Evolutionary conservation across 1,284 basidiomycete genomes (phyloP).

Genomic region (Pseudozyma hubeiensis): DNA sequence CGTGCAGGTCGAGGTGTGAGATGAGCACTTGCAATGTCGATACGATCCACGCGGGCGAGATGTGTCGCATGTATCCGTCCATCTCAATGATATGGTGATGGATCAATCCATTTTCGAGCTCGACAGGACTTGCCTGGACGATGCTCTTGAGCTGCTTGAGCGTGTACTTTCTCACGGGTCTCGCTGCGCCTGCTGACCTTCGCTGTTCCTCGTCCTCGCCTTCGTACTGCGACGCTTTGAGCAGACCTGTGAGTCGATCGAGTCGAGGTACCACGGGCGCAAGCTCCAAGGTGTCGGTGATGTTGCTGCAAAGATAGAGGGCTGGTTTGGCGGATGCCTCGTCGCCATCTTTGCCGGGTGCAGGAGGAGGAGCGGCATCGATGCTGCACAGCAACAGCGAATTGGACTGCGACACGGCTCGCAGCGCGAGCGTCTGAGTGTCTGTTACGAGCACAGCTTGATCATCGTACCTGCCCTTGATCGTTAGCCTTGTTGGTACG

Average conservation of each 20-base stretch:
- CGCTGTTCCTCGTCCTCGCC: constrained; percentile 48
- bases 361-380: constrained; percentile 8
- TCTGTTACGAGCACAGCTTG: constrained; percentile 63
- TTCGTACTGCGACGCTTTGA: constrained; percentile 50
- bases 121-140: constrained; percentile 61
- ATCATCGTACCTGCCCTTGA: constrained; percentile 62
- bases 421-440: constrained; percentile 56
- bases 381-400: constrained; percentile 59
- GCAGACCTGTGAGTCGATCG: constrained; percentile 52
- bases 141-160: constrained; percentile 57
- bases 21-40: constrained; percentile 49
- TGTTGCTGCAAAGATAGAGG: constrained; percentile 52
- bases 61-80: constrained; percentile 57
- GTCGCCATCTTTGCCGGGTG: neutral
- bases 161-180: constrained; percentile 52
- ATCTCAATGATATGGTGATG: constrained; percentile 54
- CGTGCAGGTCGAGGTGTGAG: constrained; percentile 56
- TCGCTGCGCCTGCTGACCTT: constrained; percentile 1
- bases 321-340: constrained; percentile 14
- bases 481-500: constrained; percentile 38
- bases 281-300: constrained; percentile 58
- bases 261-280: constrained; percentile 55
- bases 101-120: constrained; percentile 50
- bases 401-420: constrained; percentile 63
- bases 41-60: constrained; percentile 42